Evolutionary conservation across 345 rosid species (phyloP).

Genomic region (Firmiana major): DNA sequence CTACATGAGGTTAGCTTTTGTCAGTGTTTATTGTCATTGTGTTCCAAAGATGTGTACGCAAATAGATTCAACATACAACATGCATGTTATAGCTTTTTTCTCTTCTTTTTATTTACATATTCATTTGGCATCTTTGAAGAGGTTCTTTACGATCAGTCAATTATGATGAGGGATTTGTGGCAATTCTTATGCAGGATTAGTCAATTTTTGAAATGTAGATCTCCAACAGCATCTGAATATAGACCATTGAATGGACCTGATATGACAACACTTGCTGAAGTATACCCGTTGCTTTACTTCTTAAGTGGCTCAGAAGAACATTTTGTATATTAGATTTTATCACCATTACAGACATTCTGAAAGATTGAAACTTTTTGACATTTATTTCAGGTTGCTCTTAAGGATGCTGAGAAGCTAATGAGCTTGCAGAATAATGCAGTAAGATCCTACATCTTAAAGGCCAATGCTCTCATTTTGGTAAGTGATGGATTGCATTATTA

Average conservation of each 20-base stretch:
- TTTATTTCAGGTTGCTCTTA: conserved; percentile 72
- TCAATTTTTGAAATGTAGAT: conserved; percentile 64
- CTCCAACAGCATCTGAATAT: conserved; percentile 69
- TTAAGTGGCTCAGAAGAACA: background rate
- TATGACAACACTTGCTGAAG: conserved; percentile 92
- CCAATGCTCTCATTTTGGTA: conserved; percentile 77
- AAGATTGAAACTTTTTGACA: conserved; percentile 1
- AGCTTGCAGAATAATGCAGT: conserved; percentile 46
- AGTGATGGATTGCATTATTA: conserved; percentile 12
- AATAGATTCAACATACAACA: background rate
- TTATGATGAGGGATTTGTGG: conserved; percentile 16
- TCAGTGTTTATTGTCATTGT: background rate
- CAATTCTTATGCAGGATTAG: conserved; percentile 55
- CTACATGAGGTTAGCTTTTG: conserved; percentile 59
- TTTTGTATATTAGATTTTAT: background rate
- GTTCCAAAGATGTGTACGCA: background rate
- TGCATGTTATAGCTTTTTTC: background rate
- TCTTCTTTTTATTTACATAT: background rate
- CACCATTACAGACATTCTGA: conserved; percentile 8
- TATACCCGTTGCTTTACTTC: conserved; percentile 35
- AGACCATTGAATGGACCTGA: conserved; percentile 80
- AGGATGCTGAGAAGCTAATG: conserved; percentile 87
- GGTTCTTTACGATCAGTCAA: conserved; percentile 1
- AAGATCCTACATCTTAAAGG: conserved; percentile 56
- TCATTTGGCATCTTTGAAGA: conserved; percentile 4